Conservation (phyloP, 2,329 filamentous ascomycete genomes). For the Corinectria fuckeliana region DNA sequence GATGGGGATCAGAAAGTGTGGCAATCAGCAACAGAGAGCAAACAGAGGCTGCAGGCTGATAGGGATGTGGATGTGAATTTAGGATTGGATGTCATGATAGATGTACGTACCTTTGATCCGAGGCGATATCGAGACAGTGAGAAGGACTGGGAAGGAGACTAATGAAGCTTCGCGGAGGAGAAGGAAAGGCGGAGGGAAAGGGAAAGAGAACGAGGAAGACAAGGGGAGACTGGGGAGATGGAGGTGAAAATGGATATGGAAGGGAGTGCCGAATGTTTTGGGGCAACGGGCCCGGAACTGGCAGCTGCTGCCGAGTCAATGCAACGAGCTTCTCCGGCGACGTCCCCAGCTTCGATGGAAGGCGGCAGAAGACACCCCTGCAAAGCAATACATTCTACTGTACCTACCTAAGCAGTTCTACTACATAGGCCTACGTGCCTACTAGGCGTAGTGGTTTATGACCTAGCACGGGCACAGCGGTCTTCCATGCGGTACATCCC, state of each 20-base stretch:
- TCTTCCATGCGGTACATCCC: not conserved
- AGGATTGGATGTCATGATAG: not conserved
- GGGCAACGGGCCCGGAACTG: slow-evolving; percentile 22
- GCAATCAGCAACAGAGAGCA: not conserved
- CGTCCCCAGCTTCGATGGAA: slow-evolving; percentile 25
- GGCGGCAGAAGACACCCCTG: slow-evolving; percentile 14
- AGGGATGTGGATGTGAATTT: not conserved
- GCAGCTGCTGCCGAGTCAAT: slow-evolving; percentile 26
- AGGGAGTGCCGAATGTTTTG: slow-evolving; percentile 26
- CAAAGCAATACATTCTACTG: not conserved
- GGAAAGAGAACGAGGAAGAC: slow-evolving; percentile 1
- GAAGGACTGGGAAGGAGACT: slow-evolving; percentile 6
- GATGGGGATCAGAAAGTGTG: not conserved
- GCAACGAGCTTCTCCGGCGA: slow-evolving; percentile 17
- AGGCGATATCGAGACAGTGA: slow-evolving; percentile 10
- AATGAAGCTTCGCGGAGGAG: slow-evolving; percentile 16
- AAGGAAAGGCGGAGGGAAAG: slow-evolving; percentile 10
- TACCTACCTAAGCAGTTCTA: not conserved
- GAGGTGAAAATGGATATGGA: slow-evolving; percentile 29
- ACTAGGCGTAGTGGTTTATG: too few relatives aligned
- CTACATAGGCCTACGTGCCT: too few relatives aligned
- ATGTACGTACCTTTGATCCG: slow-evolving; percentile 28
- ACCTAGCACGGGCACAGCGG: too few relatives aligned
- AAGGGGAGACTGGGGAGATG: slow-evolving; percentile 10
- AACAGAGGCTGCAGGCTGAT: not conserved